phyloP scores from a whole-genome alignment of 352 stramenopile species.

The Thalassiosira oceanica region DNA sequence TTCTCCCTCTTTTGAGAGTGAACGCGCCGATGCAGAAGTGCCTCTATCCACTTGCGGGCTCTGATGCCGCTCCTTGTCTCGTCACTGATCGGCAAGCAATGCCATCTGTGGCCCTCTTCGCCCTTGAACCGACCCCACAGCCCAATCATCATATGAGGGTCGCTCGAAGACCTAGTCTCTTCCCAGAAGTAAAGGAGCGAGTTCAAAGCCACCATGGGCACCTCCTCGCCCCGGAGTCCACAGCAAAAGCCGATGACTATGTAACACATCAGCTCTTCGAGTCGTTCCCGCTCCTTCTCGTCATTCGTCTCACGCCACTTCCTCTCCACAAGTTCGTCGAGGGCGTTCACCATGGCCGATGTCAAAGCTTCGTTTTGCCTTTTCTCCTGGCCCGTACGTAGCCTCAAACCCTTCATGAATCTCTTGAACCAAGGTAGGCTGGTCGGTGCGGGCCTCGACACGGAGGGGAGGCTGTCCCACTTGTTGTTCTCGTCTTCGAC shows the following conservation, averaged over 20 bases:
- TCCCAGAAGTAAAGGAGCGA: constrained; percentile 2
- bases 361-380: constrained; percentile 22
- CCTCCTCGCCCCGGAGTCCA: neutral
- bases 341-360: neutral
- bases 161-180: neutral
- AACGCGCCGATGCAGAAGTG: neutral
- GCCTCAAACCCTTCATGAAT: constrained; percentile 18
- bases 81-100: neutral
- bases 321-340: neutral
- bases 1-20: neutral
- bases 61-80: neutral
- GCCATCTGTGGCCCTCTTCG: neutral
- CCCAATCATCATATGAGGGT: constrained; percentile 3
- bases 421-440: constrained; percentile 3
- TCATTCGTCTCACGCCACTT: neutral
- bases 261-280: neutral
- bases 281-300: neutral
- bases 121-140: constrained; percentile 2
- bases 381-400: constrained; percentile 21
- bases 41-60: neutral
- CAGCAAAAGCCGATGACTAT: neutral
- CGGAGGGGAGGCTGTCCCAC: neutral
- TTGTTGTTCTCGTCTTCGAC: constrained; percentile 5
- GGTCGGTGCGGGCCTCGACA: no score
- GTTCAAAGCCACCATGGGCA: neutral